These are phyloP conservation scores for Chlorella sorokiniana DNA, from an alignment of 139 green algal species.

Conservation along the genomic window DNA sequence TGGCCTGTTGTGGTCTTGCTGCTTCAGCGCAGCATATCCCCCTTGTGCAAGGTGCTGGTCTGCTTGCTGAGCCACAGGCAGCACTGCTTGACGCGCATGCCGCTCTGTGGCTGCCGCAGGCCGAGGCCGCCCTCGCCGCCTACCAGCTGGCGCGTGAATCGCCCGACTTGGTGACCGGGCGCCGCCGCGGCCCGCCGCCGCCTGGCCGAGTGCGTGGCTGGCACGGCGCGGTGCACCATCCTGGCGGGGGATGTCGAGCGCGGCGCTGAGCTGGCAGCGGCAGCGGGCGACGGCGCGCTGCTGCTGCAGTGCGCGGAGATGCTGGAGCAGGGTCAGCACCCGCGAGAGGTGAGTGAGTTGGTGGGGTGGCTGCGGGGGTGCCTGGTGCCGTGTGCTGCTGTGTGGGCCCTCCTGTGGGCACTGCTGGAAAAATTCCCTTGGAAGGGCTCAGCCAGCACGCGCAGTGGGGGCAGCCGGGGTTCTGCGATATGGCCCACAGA, in stretches of 20 bases:
- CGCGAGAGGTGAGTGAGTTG: slow-evolving; percentile 18
- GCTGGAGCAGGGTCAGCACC: slow-evolving; percentile 66
- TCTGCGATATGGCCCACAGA: no score
- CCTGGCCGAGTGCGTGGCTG: slow-evolving; percentile 23
- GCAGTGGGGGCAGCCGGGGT: no score
- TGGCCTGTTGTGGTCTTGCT: no score
- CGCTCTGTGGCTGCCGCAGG: neutral
- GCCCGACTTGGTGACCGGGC: slow-evolving; percentile 6
- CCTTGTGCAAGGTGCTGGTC: no score
- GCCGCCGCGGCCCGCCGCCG: neutral
- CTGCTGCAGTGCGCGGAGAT: slow-evolving; percentile 78
- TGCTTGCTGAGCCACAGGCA: no score
- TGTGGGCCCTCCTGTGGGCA: no score
- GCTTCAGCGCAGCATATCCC: no score
- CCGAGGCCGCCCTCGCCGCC: neutral
- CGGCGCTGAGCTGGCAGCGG: slow-evolving; percentile 59
- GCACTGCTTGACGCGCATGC: no score
- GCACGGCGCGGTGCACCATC: slow-evolving; percentile 66
- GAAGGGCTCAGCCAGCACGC: no score
- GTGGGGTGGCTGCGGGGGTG: no score
- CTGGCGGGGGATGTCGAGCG: slow-evolving; percentile 70
- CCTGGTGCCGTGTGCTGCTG: neutral
- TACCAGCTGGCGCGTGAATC: slow-evolving; percentile 8
- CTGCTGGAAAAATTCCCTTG: no score
- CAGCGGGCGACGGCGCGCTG: slow-evolving; percentile 52